Evolutionary conservation across 1,284 basidiomycete species (phyloP).

Genomic region (Ceratorhiza oryzae-sativae): DNA sequence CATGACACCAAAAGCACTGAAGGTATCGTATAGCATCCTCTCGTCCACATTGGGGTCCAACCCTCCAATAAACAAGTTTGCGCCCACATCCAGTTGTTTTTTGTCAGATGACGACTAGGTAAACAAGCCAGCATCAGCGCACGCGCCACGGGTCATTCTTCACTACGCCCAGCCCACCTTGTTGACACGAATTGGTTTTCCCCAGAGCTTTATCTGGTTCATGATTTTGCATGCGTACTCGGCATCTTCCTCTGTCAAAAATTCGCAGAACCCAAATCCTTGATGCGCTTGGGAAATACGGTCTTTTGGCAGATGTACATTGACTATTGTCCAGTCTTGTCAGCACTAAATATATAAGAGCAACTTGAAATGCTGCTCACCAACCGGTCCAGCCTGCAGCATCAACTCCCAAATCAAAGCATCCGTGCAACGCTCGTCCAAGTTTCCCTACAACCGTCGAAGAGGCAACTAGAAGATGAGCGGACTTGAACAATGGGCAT

Average conservation of each 20-base stretch:
- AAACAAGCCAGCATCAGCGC: slow-evolving; percentile 11
- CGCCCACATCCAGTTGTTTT: slow-evolving; percentile 97
- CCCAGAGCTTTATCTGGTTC: slow-evolving; percentile 99
- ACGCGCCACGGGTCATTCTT: background rate
- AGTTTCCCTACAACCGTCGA: slow-evolving; percentile 76
- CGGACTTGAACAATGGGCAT: slow-evolving; percentile 7
- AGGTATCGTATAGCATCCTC: slow-evolving; percentile 90
- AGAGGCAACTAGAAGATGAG: slow-evolving; percentile 26
- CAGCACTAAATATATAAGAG: slow-evolving; percentile 22
- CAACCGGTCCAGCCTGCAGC: slow-evolving; percentile 97
- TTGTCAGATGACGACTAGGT: slow-evolving; percentile 89
- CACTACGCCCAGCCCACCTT: slow-evolving; percentile 66
- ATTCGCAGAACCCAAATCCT: slow-evolving; percentile 99
- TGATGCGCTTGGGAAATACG: slow-evolving; percentile 97
- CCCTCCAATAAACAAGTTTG: slow-evolving; percentile 96
- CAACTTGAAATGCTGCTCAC: slow-evolving; percentile 58
- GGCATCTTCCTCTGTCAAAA: slow-evolving; percentile 96
- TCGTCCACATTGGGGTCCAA: slow-evolving; percentile 95
- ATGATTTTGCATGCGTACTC: slow-evolving; percentile 99
- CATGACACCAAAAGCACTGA: slow-evolving; percentile 92
- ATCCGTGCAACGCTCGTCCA: slow-evolving; percentile 94
- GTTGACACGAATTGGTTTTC: slow-evolving; percentile 97
- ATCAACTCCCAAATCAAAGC: slow-evolving; percentile 98
- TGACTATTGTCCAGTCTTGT: slow-evolving; percentile 64
- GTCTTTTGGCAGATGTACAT: slow-evolving; percentile 99